These are phyloP conservation scores for Fusarium tjaetaba DNA, from an alignment of 2,329 filamentous ascomycete genomes.

Conservation along the genomic window DNA sequence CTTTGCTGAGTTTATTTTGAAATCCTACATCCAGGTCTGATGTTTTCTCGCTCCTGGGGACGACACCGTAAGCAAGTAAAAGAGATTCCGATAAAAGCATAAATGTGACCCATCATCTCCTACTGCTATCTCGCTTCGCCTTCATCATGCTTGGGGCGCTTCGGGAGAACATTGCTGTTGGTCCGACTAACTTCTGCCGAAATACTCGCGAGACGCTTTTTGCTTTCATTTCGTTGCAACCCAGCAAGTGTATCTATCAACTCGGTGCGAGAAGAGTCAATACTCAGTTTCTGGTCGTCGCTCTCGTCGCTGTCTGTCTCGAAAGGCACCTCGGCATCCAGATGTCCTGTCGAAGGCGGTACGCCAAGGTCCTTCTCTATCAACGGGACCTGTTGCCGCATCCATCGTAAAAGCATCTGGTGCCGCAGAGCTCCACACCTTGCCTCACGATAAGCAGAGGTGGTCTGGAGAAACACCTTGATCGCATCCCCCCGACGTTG, in stretches of 20 bases:
- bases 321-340: background rate
- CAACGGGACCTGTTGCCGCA: conserved; percentile 25
- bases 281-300: background rate
- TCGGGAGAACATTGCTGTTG: background rate
- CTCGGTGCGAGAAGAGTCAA: background rate
- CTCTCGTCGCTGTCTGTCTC: conserved; percentile 12
- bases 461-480: conserved; percentile 4
- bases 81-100: background rate
- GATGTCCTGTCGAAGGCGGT: background rate
- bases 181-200: background rate
- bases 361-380: conserved; percentile 30
- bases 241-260: background rate
- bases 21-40: too few species aligned
- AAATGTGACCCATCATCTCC: background rate
- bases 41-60: too few species aligned
- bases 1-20: too few species aligned
- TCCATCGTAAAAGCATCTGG: conserved; percentile 35
- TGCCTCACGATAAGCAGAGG: conserved; percentile 20
- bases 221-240: conserved; percentile 12
- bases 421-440: conserved; percentile 26
- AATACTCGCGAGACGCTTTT: conserved; percentile 22
- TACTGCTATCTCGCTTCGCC: background rate
- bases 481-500: conserved; percentile 16
- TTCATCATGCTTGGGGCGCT: conserved; percentile 15
- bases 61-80: background rate